phyloP scores from a whole-genome alignment of 2,329 filamentous ascomycete species.

The Tolypocladium paradoxum region DNA sequence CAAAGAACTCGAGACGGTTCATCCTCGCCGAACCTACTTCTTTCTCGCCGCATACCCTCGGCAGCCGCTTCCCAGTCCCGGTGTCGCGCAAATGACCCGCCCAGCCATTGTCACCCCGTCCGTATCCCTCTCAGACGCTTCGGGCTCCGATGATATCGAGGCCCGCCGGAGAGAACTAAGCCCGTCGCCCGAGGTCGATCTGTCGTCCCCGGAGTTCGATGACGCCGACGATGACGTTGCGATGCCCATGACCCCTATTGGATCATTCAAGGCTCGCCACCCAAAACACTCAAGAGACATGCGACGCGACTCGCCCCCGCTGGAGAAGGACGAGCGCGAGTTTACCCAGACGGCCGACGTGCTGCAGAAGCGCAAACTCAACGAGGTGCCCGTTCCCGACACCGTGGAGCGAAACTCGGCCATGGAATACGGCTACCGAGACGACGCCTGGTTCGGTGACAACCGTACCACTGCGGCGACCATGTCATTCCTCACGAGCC shows the following conservation, averaged over 20 bases:
- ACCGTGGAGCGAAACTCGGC: constrained; percentile 16
- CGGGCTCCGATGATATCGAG: constrained; percentile 59
- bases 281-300: constrained; percentile 26
- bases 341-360: constrained; percentile 92
- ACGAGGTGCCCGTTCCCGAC: constrained; percentile 21
- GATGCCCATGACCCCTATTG: constrained; percentile 51
- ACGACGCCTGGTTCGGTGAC: constrained; percentile 45
- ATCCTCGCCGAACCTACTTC: constrained; percentile 92
- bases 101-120: constrained; percentile 68
- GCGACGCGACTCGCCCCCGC: constrained; percentile 71
- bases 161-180: constrained; percentile 63
- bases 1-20: constrained; percentile 85
- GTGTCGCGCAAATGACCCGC: constrained; percentile 16
- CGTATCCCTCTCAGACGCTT: constrained; percentile 48
- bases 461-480: constrained; percentile 24
- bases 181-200: constrained; percentile 84
- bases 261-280: constrained; percentile 46
- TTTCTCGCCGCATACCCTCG: constrained; percentile 83
- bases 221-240: constrained; percentile 51
- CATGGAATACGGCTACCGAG: constrained; percentile 26
- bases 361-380: constrained; percentile 57
- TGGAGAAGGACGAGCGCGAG: constrained; percentile 91
- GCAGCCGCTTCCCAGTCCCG: constrained; percentile 58
- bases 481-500: constrained; percentile 37
- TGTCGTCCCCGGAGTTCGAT: constrained; percentile 80